Percentiles rank a stretch among this genome's conserved stretches.
These are phyloP conservation scores for Nepenthes alata DNA, from an alignment of 179 eudicot genomes.

Conservation along the genomic window DNA sequence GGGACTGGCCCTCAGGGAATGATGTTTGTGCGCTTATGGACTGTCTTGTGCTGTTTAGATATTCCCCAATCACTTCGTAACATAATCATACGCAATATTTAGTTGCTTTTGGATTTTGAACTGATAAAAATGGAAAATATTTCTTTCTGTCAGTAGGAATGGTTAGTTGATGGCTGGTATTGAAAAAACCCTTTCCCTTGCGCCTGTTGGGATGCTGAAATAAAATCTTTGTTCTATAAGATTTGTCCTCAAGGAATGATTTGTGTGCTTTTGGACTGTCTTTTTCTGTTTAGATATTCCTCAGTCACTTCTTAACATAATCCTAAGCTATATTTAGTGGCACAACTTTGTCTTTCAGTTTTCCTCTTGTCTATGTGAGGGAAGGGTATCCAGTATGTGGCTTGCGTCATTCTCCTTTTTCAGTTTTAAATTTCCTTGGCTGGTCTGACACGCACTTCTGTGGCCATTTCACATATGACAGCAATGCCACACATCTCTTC, in stretches of 20 bases:
- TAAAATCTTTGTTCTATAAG: too few species aligned
- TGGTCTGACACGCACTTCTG: too few species aligned
- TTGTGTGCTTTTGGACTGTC: constrained; percentile 29
- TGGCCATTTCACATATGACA: too few species aligned
- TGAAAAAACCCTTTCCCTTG: too few species aligned
- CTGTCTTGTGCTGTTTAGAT: constrained; percentile 28
- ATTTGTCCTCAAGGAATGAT: background rate
- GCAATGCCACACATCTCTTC: too few species aligned
- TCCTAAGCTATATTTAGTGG: background rate
- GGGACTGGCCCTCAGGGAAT: background rate
- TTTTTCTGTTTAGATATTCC: constrained; percentile 17
- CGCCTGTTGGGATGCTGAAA: too few species aligned
- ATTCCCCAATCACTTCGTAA: constrained; percentile 14
- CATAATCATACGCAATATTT: constrained; percentile 25
- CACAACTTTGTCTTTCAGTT: constrained; percentile 16
- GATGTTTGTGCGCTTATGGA: constrained; percentile 20
- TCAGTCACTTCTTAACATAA: too few species aligned
- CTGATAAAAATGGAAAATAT: constrained; percentile 6
- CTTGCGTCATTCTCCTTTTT: background rate
- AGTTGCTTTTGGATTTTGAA: constrained; percentile 11
- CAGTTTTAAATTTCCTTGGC: background rate
- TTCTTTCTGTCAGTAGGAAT: too few species aligned
- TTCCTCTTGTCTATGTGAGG: constrained; percentile 1
- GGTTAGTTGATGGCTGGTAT: too few species aligned
- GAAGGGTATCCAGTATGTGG: constrained; percentile 13